Base-by-base conservation (phyloP, 31 red algal species). In the Asparagopsis taxiformis region DNA sequence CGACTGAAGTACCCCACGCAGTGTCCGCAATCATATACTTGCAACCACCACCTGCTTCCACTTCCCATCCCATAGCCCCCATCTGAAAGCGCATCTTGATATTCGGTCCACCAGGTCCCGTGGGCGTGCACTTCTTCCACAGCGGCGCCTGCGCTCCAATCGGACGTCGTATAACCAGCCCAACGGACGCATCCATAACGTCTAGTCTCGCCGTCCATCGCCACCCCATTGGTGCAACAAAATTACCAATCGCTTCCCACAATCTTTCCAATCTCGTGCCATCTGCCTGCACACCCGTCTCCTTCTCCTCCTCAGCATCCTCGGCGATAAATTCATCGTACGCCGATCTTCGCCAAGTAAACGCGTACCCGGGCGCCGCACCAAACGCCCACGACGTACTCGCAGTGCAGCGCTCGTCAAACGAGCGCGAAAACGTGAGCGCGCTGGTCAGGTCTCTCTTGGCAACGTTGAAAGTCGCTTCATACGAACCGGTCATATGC, bases 61-160 rank as follows among this genome's bases (percentile, higher is more conserved):
- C 80, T 48, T 89, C 79, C 92, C 92, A 96, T 17, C 87, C 87
- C 73, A 79, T 73, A 1, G 72, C 55, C 3, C 87, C 76, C 21
- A 80, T 34, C 35, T 68, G 74, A 34, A 39, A 71, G 4, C 87
- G 44, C 28, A 85, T 31, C 43, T 86, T 84, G 31, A 87, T 43
- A 34, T 65, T 62, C 7, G 74, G 44, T 15, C 82, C 72, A 10
- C 73, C 80, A 1, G 85, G 65, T 0, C 85, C 85, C 22, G 85
- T 75, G 6, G 85, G 67, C 26, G 67, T 51, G 36, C 85, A 80
- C 52, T 80, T 79, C 41, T 74, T 52, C 46, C 56, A 89, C 31
- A 89, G 51, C 58, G 85, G 85, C 33, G 85, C 85, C 20, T 74
- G 31, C 39, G 59, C 26, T 1, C 85, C 85, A 51, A 89, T 89